These are phyloP conservation scores for Pseudopithomyces chartarum DNA, from an alignment of 2,329 filamentous ascomycete species.

Conservation along the genomic window DNA sequence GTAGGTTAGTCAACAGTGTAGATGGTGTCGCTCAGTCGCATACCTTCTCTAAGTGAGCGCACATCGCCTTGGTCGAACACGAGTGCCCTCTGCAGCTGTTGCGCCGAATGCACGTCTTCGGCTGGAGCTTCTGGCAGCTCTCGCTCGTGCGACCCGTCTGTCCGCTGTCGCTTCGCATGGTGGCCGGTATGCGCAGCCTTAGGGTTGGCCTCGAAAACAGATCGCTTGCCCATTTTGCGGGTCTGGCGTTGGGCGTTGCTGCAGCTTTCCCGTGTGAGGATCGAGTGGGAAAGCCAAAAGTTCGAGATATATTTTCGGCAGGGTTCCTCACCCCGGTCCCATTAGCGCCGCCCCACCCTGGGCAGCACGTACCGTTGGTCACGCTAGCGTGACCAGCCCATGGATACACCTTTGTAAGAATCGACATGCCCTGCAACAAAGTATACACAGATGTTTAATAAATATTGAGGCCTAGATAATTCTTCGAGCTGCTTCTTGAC, in stretches of 20 bases:
- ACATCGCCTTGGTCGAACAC: slow-evolving; percentile 44
- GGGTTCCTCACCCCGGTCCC: background rate
- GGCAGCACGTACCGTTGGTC: too few species aligned
- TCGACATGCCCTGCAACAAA: too few species aligned
- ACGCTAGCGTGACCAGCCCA: too few species aligned
- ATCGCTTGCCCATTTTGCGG: slow-evolving; percentile 37
- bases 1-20: slow-evolving; percentile 14
- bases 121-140: slow-evolving; percentile 22
- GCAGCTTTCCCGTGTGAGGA: background rate
- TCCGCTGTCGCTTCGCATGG: slow-evolving; percentile 38
- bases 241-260: background rate
- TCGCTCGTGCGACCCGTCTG: slow-evolving; percentile 31
- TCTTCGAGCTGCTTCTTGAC: too few species aligned
- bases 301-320: background rate
- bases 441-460: too few species aligned
- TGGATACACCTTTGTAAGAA: too few species aligned
- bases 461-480: too few species aligned
- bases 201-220: slow-evolving; percentile 36
- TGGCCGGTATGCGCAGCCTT: slow-evolving; percentile 25
- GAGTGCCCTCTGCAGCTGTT: slow-evolving; percentile 43
- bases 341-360: too few species aligned
- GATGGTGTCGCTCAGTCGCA: background rate
- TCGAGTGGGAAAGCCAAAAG: slow-evolving; percentile 18
- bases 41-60: slow-evolving; percentile 37
- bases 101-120: slow-evolving; percentile 38